Evolutionary conservation across 2,329 filamentous ascomycete species (phyloP), one percentile per base, ranked within the genome.

Genomic region (Exophiala sp.): DNA sequence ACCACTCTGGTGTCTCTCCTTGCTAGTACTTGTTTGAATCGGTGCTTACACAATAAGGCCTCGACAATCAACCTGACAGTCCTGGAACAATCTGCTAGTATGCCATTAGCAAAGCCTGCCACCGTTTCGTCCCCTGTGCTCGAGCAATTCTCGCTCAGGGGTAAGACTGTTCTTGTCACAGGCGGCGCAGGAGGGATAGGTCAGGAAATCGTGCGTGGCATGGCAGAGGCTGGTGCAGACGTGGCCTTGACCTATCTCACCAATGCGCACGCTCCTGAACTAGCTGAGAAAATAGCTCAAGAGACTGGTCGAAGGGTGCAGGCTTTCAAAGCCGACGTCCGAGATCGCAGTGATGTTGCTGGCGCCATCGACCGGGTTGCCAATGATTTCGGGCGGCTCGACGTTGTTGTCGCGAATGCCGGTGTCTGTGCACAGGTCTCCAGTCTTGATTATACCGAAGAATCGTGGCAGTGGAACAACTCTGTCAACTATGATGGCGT

Each of bases 381-480:
- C 2, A 54, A 61, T 5, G 71, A 74, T 35, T 76, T 76, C 60
- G 74, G 73, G 11, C 66, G 68, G 32, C 67, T 78, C 8, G 71
- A 76, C 50, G 72, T 78, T 49, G 66, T 78, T 36, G 68, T 78
- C 32, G 75, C 71, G 14, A 78, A 77, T 61, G 73, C 75, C 0
- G 75, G 75, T 1, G 70, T 74, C 20, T 65, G 65, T 33, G 59
- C 65, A 2, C 65, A 66, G 4, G 60, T 69, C 49, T 62, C 71
- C 0, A 70, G 68, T 9, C 67, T 70, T 5, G 67, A 75, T 11
- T 74, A 72, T 54, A 71, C 70, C 0, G 45, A 66, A 3, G 65
- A 68, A 11, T 66, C 72, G 53, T 76, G 68, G 68, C 68, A 66
- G n/a, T 65, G 70, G 54, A 73, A 72, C 42, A 38, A n/a, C 12